Percentiles rank a stretch among this genome's conserved stretches.
Evolutionary conservation across 768 basidiomycete genomes (phyloP).

Genomic region (Suillus weaverae): DNA sequence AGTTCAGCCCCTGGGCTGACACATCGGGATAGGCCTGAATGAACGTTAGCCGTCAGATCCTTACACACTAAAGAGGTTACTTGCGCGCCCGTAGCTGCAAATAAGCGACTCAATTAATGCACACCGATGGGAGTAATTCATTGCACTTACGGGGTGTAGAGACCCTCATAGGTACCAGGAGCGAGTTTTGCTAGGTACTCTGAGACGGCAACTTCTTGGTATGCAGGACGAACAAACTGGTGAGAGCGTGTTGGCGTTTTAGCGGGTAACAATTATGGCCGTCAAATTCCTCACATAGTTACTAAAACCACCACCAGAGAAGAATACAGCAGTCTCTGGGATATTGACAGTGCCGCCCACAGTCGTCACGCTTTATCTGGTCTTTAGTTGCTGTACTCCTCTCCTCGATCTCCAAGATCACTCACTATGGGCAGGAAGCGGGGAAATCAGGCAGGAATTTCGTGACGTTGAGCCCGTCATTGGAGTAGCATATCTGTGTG

Average conservation of each 20-base stretch:
- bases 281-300: constrained; percentile 44
- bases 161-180: constrained; percentile 51
- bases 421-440: constrained; percentile 57
- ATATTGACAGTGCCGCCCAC: constrained; percentile 65
- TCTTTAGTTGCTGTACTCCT: neutral
- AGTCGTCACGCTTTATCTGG: constrained; percentile 54
- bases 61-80: constrained; percentile 14
- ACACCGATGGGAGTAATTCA: constrained; percentile 7
- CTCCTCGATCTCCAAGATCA: neutral
- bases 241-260: constrained; percentile 8
- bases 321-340: constrained; percentile 59
- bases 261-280: neutral
- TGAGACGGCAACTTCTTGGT: constrained; percentile 48
- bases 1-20: constrained; percentile 55
- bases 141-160: constrained; percentile 57
- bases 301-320: constrained; percentile 79
- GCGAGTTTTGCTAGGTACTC: constrained; percentile 47
- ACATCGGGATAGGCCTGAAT: constrained; percentile 63
- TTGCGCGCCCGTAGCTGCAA: constrained; percentile 51
- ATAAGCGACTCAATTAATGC: constrained; percentile 13
- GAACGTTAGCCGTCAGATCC: neutral
- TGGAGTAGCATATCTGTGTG: constrained; percentile 56
- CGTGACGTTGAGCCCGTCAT: constrained; percentile 55
- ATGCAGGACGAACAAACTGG: constrained; percentile 54
- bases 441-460: constrained; percentile 64